A percentile compares a stretch with the other conserved stretches of the same genome.
phyloP scores from a whole-genome alignment of 495 filamentous ascomycete species.

The Penicillium parvum region DNA sequence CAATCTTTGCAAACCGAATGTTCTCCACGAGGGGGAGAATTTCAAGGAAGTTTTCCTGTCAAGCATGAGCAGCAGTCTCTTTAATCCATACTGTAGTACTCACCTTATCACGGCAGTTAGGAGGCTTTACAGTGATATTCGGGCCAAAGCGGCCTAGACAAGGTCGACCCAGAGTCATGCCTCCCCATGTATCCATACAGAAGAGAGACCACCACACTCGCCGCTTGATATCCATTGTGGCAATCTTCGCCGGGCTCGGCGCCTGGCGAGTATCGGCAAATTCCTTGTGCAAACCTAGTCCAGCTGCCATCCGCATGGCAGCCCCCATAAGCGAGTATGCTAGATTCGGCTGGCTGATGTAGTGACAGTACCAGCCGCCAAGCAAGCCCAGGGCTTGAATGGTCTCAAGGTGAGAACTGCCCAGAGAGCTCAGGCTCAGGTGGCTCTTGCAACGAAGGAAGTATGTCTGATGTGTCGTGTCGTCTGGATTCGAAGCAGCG shows the following conservation, averaged over 20 bases:
- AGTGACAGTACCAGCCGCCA: slow-evolving; percentile 72
- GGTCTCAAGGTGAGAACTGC: slow-evolving; percentile 63
- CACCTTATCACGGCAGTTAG: slow-evolving; percentile 56
- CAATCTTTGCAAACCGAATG: slow-evolving; percentile 76
- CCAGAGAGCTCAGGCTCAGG: slow-evolving; percentile 42
- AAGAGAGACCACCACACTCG: slow-evolving; percentile 79
- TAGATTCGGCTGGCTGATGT: slow-evolving; percentile 70
- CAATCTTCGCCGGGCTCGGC: slow-evolving; percentile 25
- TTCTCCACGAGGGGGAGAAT: slow-evolving; percentile 71
- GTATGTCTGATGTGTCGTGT: slow-evolving; percentile 68
- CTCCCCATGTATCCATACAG: slow-evolving; percentile 76
- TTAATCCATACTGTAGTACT: slow-evolving; percentile 13
- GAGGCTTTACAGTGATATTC: slow-evolving; percentile 65
- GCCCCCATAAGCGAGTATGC: slow-evolving; percentile 51
- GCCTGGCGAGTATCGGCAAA: slow-evolving; percentile 44
- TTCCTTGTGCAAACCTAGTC: slow-evolving; percentile 73
- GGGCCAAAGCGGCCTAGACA: slow-evolving; percentile 72
- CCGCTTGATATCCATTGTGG: slow-evolving; percentile 55
- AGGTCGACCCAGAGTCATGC: slow-evolving; percentile 70
- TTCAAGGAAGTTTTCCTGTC: slow-evolving; percentile 45
- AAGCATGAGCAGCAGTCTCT: not conserved
- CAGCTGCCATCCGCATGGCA: slow-evolving; percentile 62
- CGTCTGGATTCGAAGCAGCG: slow-evolving; percentile 62
- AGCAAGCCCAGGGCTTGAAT: slow-evolving; percentile 65
- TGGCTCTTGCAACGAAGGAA: slow-evolving; percentile 67